Evolutionary conservation across 768 basidiomycete species (phyloP), one percentile per base, ranked within the genome.

Genomic region (Serpula lacrymans): DNA sequence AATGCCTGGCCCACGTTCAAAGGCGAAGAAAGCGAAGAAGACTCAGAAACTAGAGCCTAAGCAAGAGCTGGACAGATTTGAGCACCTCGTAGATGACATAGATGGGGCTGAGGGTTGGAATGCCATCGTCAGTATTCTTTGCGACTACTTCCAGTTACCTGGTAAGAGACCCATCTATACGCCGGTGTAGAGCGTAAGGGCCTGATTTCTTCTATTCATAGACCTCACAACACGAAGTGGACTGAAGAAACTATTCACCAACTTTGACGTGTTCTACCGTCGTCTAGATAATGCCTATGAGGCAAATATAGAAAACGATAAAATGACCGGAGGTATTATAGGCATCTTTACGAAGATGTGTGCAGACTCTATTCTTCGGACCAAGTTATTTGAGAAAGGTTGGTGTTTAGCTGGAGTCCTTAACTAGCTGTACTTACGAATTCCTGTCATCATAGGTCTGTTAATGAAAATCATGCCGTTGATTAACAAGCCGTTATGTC

Each of bases 271-370:
- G 2, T 69, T 82, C 25, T 78, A 74, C 45, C 51, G 57, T 12
- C 67, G 65, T 20, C 66, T 83, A 18, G 73, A 81, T 33, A 60
- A 61, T n/a, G 62, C 70, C 2, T 83, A 75, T 47, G 53, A 67
- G 1, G 62, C 57, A 11, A 64, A 75, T 46, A 27, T 43, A 1
- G 58, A 59, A 1, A 74, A 76, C 53, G 68, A 74, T 25, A 70
- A 68, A 42, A 60, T 83, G 13, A 58, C 62, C 34, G 80, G 78
- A 1, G 80, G 74, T 0, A 74, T 84, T 31, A 66, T 80, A 6
- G 77, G 73, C 6, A 77, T 85, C 34, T 82, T 74, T 47, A 72
- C 80, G 12, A 78, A 77, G 50, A 78, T 84, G 76, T 81, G 70
- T 23, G 69, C 66, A 0, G 82, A 83, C 53, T 67, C 77, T 3